Percentiles rank a stretch among this genome's conserved stretches.
Conservation (phyloP, 2,329 filamentous ascomycete species). For the Ophiostoma pallidulum region DNA sequence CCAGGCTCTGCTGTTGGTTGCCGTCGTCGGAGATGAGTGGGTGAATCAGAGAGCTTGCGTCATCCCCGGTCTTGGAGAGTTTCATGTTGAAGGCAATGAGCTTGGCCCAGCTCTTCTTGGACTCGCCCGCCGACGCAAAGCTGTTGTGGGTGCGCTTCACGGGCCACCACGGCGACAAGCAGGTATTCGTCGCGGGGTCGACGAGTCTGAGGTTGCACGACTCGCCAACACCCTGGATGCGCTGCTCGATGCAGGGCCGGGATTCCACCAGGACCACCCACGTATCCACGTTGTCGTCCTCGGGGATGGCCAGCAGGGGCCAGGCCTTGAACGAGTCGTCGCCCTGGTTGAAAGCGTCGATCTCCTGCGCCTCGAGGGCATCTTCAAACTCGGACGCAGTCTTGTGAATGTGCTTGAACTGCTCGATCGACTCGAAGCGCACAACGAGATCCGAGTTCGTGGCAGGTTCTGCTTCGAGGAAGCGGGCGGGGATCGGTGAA, state of each 20-base stretch:
- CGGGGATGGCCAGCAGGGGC: constrained; percentile 10
- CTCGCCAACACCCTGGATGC: constrained; percentile 15
- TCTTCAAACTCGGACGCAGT: constrained; percentile 15
- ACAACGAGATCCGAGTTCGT: background rate
- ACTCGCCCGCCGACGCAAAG: constrained; percentile 4
- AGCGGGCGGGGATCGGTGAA: background rate
- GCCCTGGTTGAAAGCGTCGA: constrained; percentile 27
- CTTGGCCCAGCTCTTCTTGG: constrained; percentile 8
- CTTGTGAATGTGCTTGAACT: constrained; percentile 14
- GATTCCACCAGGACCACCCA: constrained; percentile 17
- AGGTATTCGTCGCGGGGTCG: background rate
- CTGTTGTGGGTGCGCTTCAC: constrained; percentile 12
- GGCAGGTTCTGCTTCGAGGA: background rate
- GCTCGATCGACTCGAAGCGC: constrained; percentile 10
- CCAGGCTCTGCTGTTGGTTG: background rate
- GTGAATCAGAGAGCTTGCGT: constrained; percentile 1
- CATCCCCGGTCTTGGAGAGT: constrained; percentile 1
- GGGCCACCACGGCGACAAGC: constrained; percentile 13
- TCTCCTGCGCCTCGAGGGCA: constrained; percentile 18
- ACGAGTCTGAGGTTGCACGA: constrained; percentile 10
- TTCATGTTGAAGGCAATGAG: constrained; percentile 14
- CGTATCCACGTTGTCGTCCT: constrained; percentile 5
- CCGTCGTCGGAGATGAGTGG: constrained; percentile 8
- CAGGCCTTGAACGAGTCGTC: constrained; percentile 16
- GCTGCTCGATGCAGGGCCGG: background rate